Conservation (phyloP, 2,329 filamentous ascomycete genomes). For the Apiospora kogelbergensis region DNA sequence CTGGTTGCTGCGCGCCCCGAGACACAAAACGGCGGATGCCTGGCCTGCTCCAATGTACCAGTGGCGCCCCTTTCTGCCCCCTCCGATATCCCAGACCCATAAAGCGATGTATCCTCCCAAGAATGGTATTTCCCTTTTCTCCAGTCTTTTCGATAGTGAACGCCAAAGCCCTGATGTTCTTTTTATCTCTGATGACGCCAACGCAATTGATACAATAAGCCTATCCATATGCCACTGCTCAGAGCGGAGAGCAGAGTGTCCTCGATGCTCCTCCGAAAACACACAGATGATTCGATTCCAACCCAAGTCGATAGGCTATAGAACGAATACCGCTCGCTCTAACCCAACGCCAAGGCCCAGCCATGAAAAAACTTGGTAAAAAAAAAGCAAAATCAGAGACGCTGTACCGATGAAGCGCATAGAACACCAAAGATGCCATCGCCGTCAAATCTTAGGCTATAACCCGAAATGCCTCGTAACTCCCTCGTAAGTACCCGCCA, state of each 20-base stretch:
- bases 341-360: constrained; percentile 10
- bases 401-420: constrained; percentile 24
- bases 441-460: constrained; percentile 25
- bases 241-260: background rate
- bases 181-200: constrained; percentile 9
- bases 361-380: background rate
- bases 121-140: constrained; percentile 8
- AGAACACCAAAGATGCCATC: constrained; percentile 31
- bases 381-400: constrained; percentile 14
- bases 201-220: constrained; percentile 9
- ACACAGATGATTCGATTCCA: background rate
- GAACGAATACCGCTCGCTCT: constrained; percentile 1
- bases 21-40: background rate
- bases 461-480: constrained; percentile 29
- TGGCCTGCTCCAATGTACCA: background rate
- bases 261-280: background rate
- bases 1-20: background rate
- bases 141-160: constrained; percentile 6
- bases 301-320: background rate
- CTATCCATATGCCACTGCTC: constrained; percentile 1
- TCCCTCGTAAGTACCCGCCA: constrained; percentile 26
- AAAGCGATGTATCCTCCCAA: background rate
- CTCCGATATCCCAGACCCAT: background rate
- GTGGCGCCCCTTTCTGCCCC: background rate
- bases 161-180: constrained; percentile 10